A percentile compares a stretch with the other conserved stretches of the same genome.
Conservation (phyloP, 768 basidiomycete genomes). For the Boletus pseudopeckii region DNA sequence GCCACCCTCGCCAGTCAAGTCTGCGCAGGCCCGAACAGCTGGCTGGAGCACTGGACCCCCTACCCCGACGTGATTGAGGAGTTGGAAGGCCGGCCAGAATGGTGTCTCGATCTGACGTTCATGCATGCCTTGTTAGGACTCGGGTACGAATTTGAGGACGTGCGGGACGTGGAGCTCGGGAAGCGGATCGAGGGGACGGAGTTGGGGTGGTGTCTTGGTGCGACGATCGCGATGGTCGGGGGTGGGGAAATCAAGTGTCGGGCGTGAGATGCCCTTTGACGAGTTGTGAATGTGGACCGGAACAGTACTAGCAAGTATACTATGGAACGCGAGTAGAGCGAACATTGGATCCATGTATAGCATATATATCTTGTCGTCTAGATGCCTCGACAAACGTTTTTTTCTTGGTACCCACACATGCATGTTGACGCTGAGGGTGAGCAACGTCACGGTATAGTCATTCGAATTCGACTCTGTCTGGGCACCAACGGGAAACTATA, state of each 20-base stretch:
- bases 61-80: constrained; percentile 56
- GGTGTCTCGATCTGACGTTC: constrained; percentile 94
- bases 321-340: neutral
- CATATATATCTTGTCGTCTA: too few species aligned
- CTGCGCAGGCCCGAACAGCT: constrained; percentile 64
- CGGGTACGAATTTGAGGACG: constrained; percentile 84
- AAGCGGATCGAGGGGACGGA: constrained; percentile 89
- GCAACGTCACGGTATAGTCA: too few species aligned
- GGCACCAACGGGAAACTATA: too few species aligned
- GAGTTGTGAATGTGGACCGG: neutral
- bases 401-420: too few species aligned
- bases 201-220: constrained; percentile 91
- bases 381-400: too few species aligned
- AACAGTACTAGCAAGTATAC: neutral
- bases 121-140: constrained; percentile 84
- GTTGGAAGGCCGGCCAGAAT: constrained; percentile 82
- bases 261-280: constrained; percentile 15
- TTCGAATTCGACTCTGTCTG: too few species aligned
- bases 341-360: neutral
- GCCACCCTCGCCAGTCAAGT: constrained; percentile 63
- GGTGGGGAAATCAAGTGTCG: constrained; percentile 58
- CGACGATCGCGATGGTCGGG: constrained; percentile 71
- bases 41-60: constrained; percentile 50
- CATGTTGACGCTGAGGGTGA: constrained; percentile 21
- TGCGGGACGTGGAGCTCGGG: constrained; percentile 68